Evolutionary conservation across 495 filamentous ascomycete species (phyloP).

Genomic region (Penicillium nucicola): DNA sequence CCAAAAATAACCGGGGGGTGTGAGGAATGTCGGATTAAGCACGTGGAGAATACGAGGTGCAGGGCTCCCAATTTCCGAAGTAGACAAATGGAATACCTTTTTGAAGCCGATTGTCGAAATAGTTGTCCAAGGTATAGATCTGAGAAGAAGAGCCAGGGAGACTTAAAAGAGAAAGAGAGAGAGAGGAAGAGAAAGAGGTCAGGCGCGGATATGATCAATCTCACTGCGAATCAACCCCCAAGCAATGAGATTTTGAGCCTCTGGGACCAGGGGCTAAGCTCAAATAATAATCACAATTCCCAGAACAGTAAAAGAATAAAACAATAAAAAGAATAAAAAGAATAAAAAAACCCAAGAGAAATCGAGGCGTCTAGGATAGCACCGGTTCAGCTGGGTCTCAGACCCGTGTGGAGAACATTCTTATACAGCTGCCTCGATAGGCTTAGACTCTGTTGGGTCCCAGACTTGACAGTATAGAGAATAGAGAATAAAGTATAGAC

Average conservation of each 20-base stretch:
- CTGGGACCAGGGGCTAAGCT: slow-evolving; percentile 10
- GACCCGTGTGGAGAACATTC: neutral
- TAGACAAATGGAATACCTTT: too few relatives aligned
- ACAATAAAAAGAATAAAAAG: neutral
- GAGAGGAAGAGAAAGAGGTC: neutral
- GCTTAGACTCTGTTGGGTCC: slow-evolving; percentile 9
- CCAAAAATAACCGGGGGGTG: slow-evolving; percentile 14
- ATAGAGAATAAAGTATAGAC: too few relatives aligned
- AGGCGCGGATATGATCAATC: slow-evolving; percentile 1
- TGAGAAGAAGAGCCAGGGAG: neutral
- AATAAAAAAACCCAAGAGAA: neutral
- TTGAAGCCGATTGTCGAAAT: too few relatives aligned
- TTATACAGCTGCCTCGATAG: slow-evolving; percentile 19
- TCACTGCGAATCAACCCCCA: neutral
- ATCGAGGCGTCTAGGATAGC: slow-evolving; percentile 2
- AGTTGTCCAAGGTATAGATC: neutral
- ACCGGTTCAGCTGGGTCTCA: neutral
- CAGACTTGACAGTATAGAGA: neutral
- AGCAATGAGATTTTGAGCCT: slow-evolving; percentile 25
- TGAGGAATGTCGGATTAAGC: slow-evolving; percentile 12
- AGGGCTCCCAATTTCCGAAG: neutral
- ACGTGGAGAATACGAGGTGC: slow-evolving; percentile 20
- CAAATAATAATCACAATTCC: neutral
- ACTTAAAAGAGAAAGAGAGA: too few relatives aligned
- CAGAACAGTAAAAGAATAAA: neutral